Conservation (phyloP, 306 rosid species). For the Canavalia ensiformis region DNA sequence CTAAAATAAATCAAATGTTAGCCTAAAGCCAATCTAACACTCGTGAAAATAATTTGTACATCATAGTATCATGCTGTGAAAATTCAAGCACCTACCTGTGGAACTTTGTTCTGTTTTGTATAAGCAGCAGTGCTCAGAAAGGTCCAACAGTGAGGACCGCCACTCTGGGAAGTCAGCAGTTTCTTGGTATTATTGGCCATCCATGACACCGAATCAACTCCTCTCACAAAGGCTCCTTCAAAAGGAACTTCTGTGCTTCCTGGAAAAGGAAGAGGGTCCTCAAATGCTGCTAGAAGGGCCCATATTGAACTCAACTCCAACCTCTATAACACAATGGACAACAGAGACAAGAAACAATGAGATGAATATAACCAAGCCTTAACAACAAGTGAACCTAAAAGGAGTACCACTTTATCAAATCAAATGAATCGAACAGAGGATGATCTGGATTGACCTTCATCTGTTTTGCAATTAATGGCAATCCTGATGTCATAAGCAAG, state of each 20-base stretch:
- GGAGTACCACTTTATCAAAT: background rate
- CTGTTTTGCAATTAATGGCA: constrained; percentile 83
- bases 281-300: constrained; percentile 97
- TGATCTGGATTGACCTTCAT: constrained; percentile 72
- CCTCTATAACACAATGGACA: constrained; percentile 63
- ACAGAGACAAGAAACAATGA: constrained; percentile 42
- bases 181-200: constrained; percentile 91
- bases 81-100: constrained; percentile 70
- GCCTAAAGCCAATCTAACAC: constrained; percentile 37
- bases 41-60: background rate
- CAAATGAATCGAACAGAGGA: constrained; percentile 39
- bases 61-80: constrained; percentile 4
- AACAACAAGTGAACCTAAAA: constrained; percentile 28
- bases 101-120: constrained; percentile 91
- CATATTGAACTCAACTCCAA: constrained; percentile 92
- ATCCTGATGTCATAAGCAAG: constrained; percentile 85
- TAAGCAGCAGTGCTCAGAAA: constrained; percentile 86
- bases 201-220: constrained; percentile 90
- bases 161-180: constrained; percentile 56
- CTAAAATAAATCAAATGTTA: background rate
- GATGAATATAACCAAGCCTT: constrained; percentile 22
- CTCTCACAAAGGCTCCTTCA: constrained; percentile 96
- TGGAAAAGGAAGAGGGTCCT: constrained; percentile 79
- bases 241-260: constrained; percentile 66
- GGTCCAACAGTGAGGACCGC: constrained; percentile 93